Evolutionary conservation across 2,329 filamentous ascomycete genomes (phyloP), one percentile per base, ranked within the genome.

Genomic region (Mariannaea sp.): DNA sequence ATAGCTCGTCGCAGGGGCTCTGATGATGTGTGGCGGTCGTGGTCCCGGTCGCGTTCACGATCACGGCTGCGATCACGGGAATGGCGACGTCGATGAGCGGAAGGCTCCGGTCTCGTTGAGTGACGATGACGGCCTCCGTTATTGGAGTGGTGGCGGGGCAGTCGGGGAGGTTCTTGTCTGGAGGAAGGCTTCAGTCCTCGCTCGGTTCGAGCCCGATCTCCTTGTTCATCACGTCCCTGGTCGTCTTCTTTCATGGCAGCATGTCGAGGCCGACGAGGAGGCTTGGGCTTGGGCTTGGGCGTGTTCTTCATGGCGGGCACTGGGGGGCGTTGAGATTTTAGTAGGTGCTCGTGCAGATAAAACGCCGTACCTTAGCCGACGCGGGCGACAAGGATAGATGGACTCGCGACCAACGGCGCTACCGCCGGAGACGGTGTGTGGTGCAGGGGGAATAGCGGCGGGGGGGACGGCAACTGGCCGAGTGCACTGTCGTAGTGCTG

Each of bases 211-310:
- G 67, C 68, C 68, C 69, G 61, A 58, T 73, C 70, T 68, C 69
- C 65, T 60, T 69, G 62, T 45, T 73, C 70, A 66, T 73, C 62
- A 61, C 62, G 65, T 70, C 68, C 66, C 64, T 68, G 65, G 53
- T 65, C 66, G 68, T 74, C 70, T 66, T 59, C 73, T 66, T 59
- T 74, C 73, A 75, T 75, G 68, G 71, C 70, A 71, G 68, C 71
- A 75, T 74, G 60, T 69, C 65, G 68, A 68, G 64, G 65, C 62
- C 65, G 68, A 69, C 63, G 68, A 64, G 64, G 65, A 71, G 66
- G 61, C 63, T 65, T 65, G 63, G 67, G 55, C 65, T 62, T 59
- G 59, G 66, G 61, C 62, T 65, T 65, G 63, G 66, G 57, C 65
- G 61, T 58, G 57, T 64, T 62, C 62, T 65, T 56, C 67, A 66